phyloP scores from a whole-genome alignment of 768 basidiomycete genomes.

The Hydnum rufescens region DNA sequence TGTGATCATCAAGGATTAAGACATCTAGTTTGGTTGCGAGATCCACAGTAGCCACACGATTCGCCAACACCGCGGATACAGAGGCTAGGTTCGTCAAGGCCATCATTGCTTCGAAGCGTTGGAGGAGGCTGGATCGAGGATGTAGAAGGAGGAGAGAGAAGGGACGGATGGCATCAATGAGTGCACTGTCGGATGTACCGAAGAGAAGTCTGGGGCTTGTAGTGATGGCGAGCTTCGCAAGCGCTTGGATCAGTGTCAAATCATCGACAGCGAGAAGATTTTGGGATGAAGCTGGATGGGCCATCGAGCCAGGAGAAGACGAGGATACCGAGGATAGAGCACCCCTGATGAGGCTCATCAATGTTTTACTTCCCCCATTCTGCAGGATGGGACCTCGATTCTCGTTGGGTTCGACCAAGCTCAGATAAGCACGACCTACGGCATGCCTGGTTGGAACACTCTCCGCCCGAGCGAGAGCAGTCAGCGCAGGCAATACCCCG shows the following conservation, averaged over 20 bases:
- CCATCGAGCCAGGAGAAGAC: slow-evolving; percentile 15
- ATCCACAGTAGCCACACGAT: slow-evolving; percentile 32
- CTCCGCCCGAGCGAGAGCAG: slow-evolving; percentile 36
- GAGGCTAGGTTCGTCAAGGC: slow-evolving; percentile 90
- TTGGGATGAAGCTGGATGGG: no score
- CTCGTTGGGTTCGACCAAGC: slow-evolving; percentile 54
- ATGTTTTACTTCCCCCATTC: slow-evolving; percentile 55
- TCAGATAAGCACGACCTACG: slow-evolving; percentile 43
- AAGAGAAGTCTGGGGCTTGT: slow-evolving; percentile 79
- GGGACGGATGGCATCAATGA: slow-evolving; percentile 70
- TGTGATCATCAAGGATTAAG: slow-evolving; percentile 64
- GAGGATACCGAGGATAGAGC: background rate
- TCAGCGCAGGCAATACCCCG: slow-evolving; percentile 45
- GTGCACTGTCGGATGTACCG: slow-evolving; percentile 57
- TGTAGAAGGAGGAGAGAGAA: slow-evolving; percentile 55
- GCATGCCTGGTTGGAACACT: slow-evolving; percentile 41
- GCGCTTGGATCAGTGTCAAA: slow-evolving; percentile 59
- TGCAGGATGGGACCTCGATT: slow-evolving; percentile 61
- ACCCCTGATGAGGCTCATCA: slow-evolving; percentile 29
- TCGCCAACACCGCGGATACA: slow-evolving; percentile 40
- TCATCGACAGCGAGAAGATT: slow-evolving; percentile 18
- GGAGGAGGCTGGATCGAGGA: slow-evolving; percentile 47
- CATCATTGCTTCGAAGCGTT: slow-evolving; percentile 88
- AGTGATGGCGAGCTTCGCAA: slow-evolving; percentile 87
- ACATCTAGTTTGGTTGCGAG: slow-evolving; percentile 48